Percentiles rank a stretch among this genome's conserved stretches.
Evolutionary conservation across 192 early-diverging fungal genomes (phyloP).

Genomic region (Endogone sp.): DNA sequence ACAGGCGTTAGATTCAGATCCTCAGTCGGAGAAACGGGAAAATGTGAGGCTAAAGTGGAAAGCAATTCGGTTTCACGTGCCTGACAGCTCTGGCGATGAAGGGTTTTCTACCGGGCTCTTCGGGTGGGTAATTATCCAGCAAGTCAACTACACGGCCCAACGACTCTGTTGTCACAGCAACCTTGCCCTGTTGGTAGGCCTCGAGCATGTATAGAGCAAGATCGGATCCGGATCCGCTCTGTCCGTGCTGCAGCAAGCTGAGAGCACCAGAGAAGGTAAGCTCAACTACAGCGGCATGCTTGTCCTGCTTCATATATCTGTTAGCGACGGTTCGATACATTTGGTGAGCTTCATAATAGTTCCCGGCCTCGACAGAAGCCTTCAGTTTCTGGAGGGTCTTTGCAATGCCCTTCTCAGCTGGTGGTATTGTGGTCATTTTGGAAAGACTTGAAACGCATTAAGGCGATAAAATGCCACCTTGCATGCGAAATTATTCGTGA

Average conservation of each 20-base stretch:
- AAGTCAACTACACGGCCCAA: constrained; percentile 68
- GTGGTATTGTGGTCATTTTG: too few relatives aligned
- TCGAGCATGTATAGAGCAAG: constrained; percentile 78
- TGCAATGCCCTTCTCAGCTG: too few relatives aligned
- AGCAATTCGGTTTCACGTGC: constrained; percentile 30
- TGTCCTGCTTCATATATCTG: constrained; percentile 87
- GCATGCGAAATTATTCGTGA: too few relatives aligned
- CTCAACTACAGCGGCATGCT: constrained; percentile 67
- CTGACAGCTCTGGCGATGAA: constrained; percentile 52
- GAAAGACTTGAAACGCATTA: too few relatives aligned
- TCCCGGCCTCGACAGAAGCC: constrained; percentile 62
- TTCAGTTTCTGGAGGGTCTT: constrained; percentile 51
- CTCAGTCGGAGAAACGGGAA: too few relatives aligned
- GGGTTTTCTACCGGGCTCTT: constrained; percentile 40
- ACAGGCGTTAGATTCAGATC: neutral
- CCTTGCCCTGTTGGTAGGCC: constrained; percentile 64
- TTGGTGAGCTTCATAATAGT: constrained; percentile 98
- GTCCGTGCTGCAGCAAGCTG: constrained; percentile 73
- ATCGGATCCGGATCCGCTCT: constrained; percentile 81
- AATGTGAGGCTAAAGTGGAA: too few relatives aligned
- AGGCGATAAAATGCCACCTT: too few relatives aligned
- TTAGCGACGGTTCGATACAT: constrained; percentile 93
- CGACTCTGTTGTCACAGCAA: constrained; percentile 67
- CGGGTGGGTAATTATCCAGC: constrained; percentile 53
- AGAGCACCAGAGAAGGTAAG: constrained; percentile 78